Evolutionary conservation across 2,329 filamentous ascomycete species (phyloP).

Genomic region (Diplodia mutila): DNA sequence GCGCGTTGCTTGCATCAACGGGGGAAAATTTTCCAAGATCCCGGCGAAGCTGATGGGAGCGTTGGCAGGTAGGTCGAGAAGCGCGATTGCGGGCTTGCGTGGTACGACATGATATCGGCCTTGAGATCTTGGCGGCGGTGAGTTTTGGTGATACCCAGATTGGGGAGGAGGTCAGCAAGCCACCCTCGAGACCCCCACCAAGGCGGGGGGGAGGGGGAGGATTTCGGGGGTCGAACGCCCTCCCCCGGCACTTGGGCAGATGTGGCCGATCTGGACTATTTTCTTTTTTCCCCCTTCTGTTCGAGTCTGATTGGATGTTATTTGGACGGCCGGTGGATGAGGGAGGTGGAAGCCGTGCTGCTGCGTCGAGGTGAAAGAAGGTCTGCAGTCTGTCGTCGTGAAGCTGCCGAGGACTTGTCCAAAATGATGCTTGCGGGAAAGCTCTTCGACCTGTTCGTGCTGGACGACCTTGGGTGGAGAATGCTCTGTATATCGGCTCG

Average conservation of each 20-base stretch:
- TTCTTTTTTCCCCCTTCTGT: neutral
- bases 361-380: neutral
- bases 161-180: slow-evolving; percentile 3
- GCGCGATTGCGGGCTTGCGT: slow-evolving; percentile 1
- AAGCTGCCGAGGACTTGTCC: neutral
- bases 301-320: neutral
- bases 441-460: neutral
- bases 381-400: neutral
- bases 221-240: slow-evolving; percentile 2
- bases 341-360: neutral
- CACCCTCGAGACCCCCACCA: neutral
- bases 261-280: neutral
- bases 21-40: too few relatives aligned
- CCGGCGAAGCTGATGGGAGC: neutral
- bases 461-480: neutral
- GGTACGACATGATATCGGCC: neutral
- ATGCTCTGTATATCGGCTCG: neutral
- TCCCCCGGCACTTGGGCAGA: neutral
- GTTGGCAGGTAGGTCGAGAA: neutral
- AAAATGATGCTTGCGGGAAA: neutral
- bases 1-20: too few relatives aligned
- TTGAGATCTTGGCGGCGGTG: slow-evolving; percentile 12
- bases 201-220: too few relatives aligned
- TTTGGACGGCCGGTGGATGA: neutral
- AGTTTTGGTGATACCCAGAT: slow-evolving; percentile 14